Evolutionary conservation across 2,329 filamentous ascomycete genomes (phyloP), one percentile per base, ranked within the genome.

Genomic region (Curvularia lunata): DNA sequence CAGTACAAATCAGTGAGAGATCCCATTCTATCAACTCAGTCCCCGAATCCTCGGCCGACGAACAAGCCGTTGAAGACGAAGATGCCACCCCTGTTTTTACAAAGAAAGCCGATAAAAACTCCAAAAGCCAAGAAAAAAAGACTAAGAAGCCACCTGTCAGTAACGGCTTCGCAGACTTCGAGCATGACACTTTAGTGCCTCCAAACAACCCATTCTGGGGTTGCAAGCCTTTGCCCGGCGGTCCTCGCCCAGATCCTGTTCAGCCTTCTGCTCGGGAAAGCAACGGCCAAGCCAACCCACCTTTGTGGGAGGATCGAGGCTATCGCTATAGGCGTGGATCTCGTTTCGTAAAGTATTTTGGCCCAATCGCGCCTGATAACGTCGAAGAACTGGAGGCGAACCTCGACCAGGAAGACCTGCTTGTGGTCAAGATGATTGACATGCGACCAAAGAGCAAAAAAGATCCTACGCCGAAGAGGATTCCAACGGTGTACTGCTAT

Each of bases 271-370:
- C 67, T 3, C 63, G 66, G 2, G 55, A 48, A 13, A 69, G 62
- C 52, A 56, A 69, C 41, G 70, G 58, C 0, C 61, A 61, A 3
- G 67, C 66, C 0, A 51, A 54, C 9, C 66, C 68, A 4, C 52
- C 66, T 0, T 46, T 75, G 6, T 75, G 67, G 68, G 69, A 75
- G 37, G 66, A 74, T 23, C 66, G 68, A 5, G 66, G 66, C 12
- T 64, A 52, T 12, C 65, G 62, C 0, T 67, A 70, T 52, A 63
- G 66, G 50, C 55, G 53, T 1, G 69, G 68, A 5, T 42, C 40
- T 2, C 64, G 64, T 0, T 54, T 53, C 19, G 54, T 64, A 2
- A 56, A 63, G 19, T 61, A 61, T 30, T 58, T 62, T 27, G 59
- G 59, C 0, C 50, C 55, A 10, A 50, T 58, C 16, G 46, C 48